These are phyloP conservation scores for Urostyla sp. DNA, from an alignment of 73 alveolate species.

Conservation along the genomic window DNA sequence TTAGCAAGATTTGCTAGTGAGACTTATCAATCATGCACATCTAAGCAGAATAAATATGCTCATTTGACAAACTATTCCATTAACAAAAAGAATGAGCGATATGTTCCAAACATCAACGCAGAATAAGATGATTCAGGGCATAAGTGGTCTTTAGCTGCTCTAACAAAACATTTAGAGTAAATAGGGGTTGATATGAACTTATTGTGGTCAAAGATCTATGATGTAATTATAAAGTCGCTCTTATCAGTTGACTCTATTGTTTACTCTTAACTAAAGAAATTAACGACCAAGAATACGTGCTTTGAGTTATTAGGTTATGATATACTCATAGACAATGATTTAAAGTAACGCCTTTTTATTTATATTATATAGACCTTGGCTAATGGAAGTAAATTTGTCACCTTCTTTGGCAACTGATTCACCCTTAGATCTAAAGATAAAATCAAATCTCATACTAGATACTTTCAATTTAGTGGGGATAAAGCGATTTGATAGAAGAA, in stretches of 20 bases:
- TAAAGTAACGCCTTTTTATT: conserved; percentile 37
- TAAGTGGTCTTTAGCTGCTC: conserved; percentile 87
- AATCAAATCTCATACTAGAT: conserved; percentile 79
- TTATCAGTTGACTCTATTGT: conserved; percentile 78
- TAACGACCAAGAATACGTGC: conserved; percentile 75
- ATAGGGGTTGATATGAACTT: conserved; percentile 75
- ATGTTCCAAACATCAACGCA: conserved; percentile 72
- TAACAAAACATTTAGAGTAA: conserved; percentile 78
- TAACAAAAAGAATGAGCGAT: conserved; percentile 86
- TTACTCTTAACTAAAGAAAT: conserved; percentile 51
- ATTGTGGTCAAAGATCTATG: conserved; percentile 89
- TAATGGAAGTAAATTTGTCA: conserved; percentile 88
- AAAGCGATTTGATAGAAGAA: conserved; percentile 69
- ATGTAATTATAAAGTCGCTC: conserved; percentile 81
- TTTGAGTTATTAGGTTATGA: conserved; percentile 92
- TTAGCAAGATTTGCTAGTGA: conserved; percentile 89
- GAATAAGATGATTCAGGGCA: conserved; percentile 87
- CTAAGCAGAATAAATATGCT: conserved; percentile 79
- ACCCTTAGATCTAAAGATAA: conserved; percentile 79
- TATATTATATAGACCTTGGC: conserved; percentile 76
- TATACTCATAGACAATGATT: conserved; percentile 79
- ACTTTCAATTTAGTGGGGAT: conserved; percentile 86
- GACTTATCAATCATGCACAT: conserved; percentile 66
- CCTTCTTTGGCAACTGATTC: conserved; percentile 90
- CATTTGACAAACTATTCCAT: conserved; percentile 90